A percentile compares a stretch with the other conserved stretches of the same genome.
Conservation (phyloP, 2,329 filamentous ascomycete species). For the Arthrinium phaeospermum region DNA sequence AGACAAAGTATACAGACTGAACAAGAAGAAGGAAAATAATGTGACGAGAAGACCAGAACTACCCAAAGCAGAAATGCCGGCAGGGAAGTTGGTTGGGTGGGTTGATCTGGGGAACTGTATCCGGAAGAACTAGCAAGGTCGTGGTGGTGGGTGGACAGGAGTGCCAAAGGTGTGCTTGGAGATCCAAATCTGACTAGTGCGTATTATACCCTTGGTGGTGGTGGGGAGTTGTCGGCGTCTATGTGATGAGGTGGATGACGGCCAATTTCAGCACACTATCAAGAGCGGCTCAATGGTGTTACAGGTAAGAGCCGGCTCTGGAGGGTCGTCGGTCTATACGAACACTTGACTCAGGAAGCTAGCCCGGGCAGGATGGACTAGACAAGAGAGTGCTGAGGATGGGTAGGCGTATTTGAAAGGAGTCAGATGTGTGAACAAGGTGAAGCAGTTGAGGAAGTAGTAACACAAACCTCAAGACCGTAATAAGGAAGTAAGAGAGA, state of each 20-base stretch:
- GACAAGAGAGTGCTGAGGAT: neutral
- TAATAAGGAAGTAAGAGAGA: neutral
- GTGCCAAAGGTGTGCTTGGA: slow-evolving; percentile 11
- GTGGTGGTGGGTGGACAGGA: slow-evolving; percentile 15
- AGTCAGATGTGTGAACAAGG: neutral
- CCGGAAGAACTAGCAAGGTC: slow-evolving; percentile 13
- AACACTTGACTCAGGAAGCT: neutral
- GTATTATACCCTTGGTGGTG: slow-evolving; percentile 9
- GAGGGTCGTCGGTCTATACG: neutral
- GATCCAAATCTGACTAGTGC: slow-evolving; percentile 16
- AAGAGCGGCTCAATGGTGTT: slow-evolving; percentile 10
- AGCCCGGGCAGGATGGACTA: slow-evolving; percentile 3
- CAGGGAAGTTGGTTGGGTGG: slow-evolving; percentile 19
- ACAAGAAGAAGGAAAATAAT: slow-evolving; percentile 10
- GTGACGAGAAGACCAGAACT: slow-evolving; percentile 15
- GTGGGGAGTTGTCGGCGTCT: slow-evolving; percentile 16
- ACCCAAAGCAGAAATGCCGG: slow-evolving; percentile 14
- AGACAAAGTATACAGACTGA: slow-evolving; percentile 15
- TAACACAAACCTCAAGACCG: neutral
- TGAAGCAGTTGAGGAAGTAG: neutral
- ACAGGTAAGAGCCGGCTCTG: slow-evolving; percentile 4
- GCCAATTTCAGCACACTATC: slow-evolving; percentile 6
- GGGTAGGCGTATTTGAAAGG: neutral
- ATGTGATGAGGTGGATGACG: slow-evolving; percentile 17
- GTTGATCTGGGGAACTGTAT: slow-evolving; percentile 14